Conservation (phyloP, 768 basidiomycete species). For the Pleurotus tuber-regium region DNA sequence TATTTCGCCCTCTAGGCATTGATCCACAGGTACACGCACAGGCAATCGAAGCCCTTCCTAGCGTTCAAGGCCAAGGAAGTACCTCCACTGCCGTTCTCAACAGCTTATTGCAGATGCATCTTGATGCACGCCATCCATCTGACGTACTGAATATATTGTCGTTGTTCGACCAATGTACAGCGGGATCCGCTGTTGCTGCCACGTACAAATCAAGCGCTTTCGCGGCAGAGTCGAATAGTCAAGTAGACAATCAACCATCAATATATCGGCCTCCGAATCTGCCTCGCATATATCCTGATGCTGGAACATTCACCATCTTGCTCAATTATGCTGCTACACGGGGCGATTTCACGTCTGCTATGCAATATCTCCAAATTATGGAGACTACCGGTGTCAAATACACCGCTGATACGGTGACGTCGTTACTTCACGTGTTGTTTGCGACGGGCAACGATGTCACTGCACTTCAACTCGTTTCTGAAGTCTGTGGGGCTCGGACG, state of each 20-base stretch:
- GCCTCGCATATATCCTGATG: slow-evolving; percentile 39
- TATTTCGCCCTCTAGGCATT: slow-evolving; percentile 59
- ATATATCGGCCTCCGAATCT: slow-evolving; percentile 12
- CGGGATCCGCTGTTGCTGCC: not conserved
- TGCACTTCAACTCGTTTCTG: slow-evolving; percentile 52
- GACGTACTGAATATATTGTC: slow-evolving; percentile 44
- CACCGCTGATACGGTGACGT: slow-evolving; percentile 44
- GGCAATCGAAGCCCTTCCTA: slow-evolving; percentile 45
- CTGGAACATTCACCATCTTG: slow-evolving; percentile 60
- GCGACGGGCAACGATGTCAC: slow-evolving; percentile 40
- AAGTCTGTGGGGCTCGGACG: slow-evolving; percentile 36
- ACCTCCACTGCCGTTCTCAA: slow-evolving; percentile 62
- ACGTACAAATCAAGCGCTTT: not conserved
- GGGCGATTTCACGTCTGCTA: slow-evolving; percentile 41
- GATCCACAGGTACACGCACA: slow-evolving; percentile 52
- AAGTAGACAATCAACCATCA: slow-evolving; percentile 5
- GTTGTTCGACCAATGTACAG: slow-evolving; percentile 35
- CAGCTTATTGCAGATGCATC: slow-evolving; percentile 57
- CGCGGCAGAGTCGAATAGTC: slow-evolving; percentile 23
- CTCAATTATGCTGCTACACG: slow-evolving; percentile 52
- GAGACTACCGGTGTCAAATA: slow-evolving; percentile 36
- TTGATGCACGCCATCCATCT: slow-evolving; percentile 52
- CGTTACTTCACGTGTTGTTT: slow-evolving; percentile 59
- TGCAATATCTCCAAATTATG: slow-evolving; percentile 49
- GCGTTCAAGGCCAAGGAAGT: slow-evolving; percentile 32